phyloP scores from a whole-genome alignment of 2,329 filamentous ascomycete species.

The Pseudogymnoascus sp. region DNA sequence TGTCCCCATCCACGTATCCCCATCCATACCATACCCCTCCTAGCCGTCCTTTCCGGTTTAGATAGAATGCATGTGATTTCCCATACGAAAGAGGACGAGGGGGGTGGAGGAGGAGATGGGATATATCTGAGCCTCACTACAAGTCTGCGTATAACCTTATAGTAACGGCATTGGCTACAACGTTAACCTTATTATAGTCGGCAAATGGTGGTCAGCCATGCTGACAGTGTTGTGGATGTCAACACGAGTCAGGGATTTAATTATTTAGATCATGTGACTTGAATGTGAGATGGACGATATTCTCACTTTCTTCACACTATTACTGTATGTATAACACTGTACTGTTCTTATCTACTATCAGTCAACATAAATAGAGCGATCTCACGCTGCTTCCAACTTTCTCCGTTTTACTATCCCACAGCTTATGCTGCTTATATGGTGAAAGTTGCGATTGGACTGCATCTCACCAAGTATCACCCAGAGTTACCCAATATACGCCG shows the following conservation, averaged over 20 bases:
- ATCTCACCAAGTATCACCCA: background rate
- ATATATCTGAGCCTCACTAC: background rate
- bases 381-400: background rate
- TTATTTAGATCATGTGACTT: background rate
- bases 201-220: background rate
- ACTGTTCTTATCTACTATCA: background rate
- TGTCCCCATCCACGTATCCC: too few relatives aligned
- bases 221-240: background rate
- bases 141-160: background rate
- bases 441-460: background rate
- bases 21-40: background rate
- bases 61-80: background rate
- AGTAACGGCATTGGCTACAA: background rate
- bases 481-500: background rate
- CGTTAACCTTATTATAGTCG: background rate
- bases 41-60: background rate
- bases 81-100: background rate
- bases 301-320: background rate
- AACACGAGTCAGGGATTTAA: background rate
- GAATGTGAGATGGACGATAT: background rate
- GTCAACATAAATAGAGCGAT: background rate
- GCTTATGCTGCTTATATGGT: background rate
- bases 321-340: background rate
- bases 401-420: background rate
- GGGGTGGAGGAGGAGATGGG: background rate